These are phyloP conservation scores for Blakeslea trispora DNA, from an alignment of 371 early-diverging fungal genomes.

Conservation along the genomic window DNA sequence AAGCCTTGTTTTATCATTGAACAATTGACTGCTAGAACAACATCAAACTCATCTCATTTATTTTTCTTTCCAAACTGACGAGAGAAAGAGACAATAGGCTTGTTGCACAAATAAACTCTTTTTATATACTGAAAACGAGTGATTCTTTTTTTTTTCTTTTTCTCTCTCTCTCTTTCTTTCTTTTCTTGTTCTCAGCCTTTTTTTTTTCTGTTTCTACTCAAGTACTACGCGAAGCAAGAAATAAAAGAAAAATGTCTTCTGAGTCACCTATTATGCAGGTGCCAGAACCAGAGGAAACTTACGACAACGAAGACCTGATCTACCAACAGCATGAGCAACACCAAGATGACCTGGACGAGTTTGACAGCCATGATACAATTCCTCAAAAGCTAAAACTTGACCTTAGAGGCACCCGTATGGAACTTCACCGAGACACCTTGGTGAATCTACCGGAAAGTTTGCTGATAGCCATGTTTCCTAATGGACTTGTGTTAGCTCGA, in stretches of 20 bases:
- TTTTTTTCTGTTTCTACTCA: too few relatives aligned
- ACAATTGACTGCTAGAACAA: too few relatives aligned
- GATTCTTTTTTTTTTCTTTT: background rate
- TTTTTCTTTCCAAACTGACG: too few relatives aligned
- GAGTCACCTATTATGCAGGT: background rate
- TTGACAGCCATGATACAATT: constrained; percentile 37
- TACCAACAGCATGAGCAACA: constrained; percentile 4
- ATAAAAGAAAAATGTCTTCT: background rate
- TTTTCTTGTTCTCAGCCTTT: background rate
- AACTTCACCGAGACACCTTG: constrained; percentile 69
- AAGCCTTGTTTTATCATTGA: too few relatives aligned
- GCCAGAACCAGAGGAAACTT: background rate
- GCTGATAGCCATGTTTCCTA: constrained; percentile 77
- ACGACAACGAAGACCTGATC: background rate
- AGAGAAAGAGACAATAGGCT: background rate
- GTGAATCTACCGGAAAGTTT: constrained; percentile 71
- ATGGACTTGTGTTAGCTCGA: constrained; percentile 64
- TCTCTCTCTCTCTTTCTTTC: background rate
- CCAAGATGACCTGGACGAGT: constrained; percentile 35
- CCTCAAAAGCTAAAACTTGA: constrained; percentile 65
- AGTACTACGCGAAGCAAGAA: too few relatives aligned
- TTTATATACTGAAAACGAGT: background rate
- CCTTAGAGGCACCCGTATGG: constrained; percentile 66
- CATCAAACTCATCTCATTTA: background rate
- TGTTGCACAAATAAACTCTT: background rate